These are phyloP conservation scores for Komagataella pastoris DNA, from an alignment of 805 yeast genomes.

Conservation along the genomic window DNA sequence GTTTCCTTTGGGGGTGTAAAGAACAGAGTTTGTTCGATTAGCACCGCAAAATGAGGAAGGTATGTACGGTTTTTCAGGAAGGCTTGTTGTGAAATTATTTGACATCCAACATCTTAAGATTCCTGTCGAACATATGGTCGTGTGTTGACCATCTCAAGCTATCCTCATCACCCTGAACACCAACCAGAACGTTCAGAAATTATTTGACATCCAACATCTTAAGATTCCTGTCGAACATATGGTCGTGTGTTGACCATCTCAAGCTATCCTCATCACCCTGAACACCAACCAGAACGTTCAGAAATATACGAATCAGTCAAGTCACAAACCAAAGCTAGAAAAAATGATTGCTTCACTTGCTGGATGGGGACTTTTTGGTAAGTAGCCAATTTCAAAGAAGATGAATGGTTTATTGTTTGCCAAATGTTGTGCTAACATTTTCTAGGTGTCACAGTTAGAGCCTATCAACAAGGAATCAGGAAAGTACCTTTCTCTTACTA, in stretches of 20 bases:
- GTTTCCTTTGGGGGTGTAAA: neutral
- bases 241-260: neutral
- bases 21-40: neutral
- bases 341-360: constrained; percentile 6
- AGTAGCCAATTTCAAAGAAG: constrained; percentile 1
- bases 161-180: neutral
- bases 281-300: neutral
- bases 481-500: constrained; percentile 22
- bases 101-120: neutral
- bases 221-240: neutral
- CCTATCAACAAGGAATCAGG: constrained; percentile 28
- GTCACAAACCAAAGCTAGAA: neutral
- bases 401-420: neutral
- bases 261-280: neutral
- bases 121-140: neutral
- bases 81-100: constrained; percentile 2
- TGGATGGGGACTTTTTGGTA: constrained; percentile 15
- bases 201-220: neutral
- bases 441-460: constrained; percentile 25
- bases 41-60: neutral
- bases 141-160: neutral
- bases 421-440: constrained; percentile 3
- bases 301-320: neutral
- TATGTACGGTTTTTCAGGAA: constrained; percentile 1
- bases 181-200: neutral